Conservation (phyloP, 768 basidiomycete genomes). For the Tulasnella sp. region DNA sequence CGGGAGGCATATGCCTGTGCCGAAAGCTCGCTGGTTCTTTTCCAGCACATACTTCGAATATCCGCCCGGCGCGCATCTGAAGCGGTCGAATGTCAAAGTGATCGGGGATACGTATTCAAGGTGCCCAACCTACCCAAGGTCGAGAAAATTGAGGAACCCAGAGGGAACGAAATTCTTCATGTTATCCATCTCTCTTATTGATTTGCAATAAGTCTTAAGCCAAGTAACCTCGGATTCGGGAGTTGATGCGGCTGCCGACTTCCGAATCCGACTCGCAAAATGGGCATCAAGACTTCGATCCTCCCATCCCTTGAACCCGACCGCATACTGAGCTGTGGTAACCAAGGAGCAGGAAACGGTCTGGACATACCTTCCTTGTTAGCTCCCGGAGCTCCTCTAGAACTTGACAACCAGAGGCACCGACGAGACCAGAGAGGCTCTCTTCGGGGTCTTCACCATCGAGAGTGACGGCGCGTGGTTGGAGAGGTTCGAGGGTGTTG, state of each 20-base stretch:
- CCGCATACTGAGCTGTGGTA: not conserved
- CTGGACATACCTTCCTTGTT: not conserved
- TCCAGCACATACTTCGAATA: not conserved
- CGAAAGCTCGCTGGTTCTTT: not conserved
- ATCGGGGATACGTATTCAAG: not conserved
- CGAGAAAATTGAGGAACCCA: not conserved
- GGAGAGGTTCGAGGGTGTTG: not conserved
- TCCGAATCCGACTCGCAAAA: not conserved
- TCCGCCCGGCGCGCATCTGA: not conserved
- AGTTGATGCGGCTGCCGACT: not conserved
- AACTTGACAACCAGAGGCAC: not conserved
- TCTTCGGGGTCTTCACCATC: not conserved
- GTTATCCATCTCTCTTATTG: conserved; percentile 2
- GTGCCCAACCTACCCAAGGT: not conserved
- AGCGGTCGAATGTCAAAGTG: too few species aligned
- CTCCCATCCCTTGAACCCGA: not conserved
- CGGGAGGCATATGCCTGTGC: not conserved
- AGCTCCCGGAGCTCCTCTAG: not conserved
- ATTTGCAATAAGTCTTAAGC: not conserved
- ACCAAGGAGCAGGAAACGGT: not conserved
- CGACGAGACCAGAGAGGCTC: not conserved
- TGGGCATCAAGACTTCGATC: conserved; percentile 2
- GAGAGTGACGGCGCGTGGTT: not conserved
- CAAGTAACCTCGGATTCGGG: not conserved
- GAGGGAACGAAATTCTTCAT: not conserved